Evolutionary conservation across 805 yeast species (phyloP).

Genomic region (Maudiozyma barnettii): DNA sequence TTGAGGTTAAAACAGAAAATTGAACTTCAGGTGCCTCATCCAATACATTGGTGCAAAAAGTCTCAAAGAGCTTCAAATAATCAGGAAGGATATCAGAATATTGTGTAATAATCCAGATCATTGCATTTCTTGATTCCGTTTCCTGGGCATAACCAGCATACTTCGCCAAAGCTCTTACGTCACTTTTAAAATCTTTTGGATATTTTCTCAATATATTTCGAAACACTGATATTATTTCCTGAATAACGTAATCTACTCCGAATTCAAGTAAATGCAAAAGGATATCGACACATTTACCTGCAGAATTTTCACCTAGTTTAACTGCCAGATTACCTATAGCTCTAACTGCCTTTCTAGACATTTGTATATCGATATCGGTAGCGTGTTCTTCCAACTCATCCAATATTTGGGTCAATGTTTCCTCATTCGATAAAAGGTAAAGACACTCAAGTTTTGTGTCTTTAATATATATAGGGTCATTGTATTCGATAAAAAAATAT

Average conservation of each 20-base stretch:
- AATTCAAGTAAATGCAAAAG: conserved; percentile 50
- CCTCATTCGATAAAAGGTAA: conserved; percentile 61
- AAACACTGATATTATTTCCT: conserved; percentile 69
- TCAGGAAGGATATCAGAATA: conserved; percentile 40
- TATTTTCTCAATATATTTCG: conserved; percentile 71
- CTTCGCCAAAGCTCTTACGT: conserved; percentile 34
- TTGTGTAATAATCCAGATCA: conserved; percentile 80
- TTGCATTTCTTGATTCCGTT: conserved; percentile 66
- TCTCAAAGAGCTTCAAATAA: conserved; percentile 17
- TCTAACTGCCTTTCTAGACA: conserved; percentile 79
- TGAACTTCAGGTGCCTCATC: conserved; percentile 72
- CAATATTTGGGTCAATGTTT: conserved; percentile 51
- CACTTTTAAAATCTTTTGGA: conserved; percentile 45
- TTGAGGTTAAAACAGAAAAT: conserved; percentile 61
- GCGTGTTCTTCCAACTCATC: conserved; percentile 80
- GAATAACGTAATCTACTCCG: conserved; percentile 64
- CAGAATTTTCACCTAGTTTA: conserved; percentile 48
- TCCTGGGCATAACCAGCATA: conserved; percentile 52
- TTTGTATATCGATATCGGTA: conserved; percentile 73
- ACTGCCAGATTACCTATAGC: conserved; percentile 87
- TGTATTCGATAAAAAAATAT: conserved; percentile 70
- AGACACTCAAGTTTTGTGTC: conserved; percentile 86
- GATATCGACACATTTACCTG: conserved; percentile 54
- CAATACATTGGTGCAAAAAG: conserved; percentile 35
- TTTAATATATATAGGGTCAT: conserved; percentile 81